Base-by-base conservation (phyloP, 2,329 filamentous ascomycete species). In the Verruconis gallopava region DNA sequence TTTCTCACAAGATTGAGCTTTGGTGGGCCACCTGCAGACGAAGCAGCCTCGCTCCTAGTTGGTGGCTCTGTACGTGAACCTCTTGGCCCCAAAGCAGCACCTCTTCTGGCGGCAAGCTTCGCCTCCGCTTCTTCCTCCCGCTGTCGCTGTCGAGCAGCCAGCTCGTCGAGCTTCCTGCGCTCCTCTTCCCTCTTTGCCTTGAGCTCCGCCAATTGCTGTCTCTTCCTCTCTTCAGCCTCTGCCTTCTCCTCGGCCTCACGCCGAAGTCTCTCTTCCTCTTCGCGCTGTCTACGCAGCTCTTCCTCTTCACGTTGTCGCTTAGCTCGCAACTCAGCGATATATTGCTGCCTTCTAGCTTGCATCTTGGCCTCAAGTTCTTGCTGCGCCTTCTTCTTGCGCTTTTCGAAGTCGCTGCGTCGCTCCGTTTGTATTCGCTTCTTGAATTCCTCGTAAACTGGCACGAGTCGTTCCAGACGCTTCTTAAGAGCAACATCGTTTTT, bases 331-430 rank as follows among this genome's bases (percentile, higher is more conserved):
- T 95, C 89, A 21, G 38, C 19, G 53, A 83, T 80, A 55, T 83
- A 77, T 61, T 95, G 86, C 72, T 85, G 89, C 65, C 86, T 79
- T 55, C 91, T 84, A 50, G 78, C 74, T 30, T 80, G 75, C 64
- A 95, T 93, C 68, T 93, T 85, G 63, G 81, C 82, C 69, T 96
- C 84, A 45, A 96, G 75, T 59, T 98, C 91, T 49, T 81, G 79
- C 70, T 96, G 86, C 21, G 91, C 91, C 55, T 85, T 80, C 61
- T 82, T 86, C 57, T 84, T 84, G 49, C 88, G 83, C 69, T 83
- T 89, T 72, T 96, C 91, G 52, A 96, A 98, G 63, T 96, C 86
- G 53, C 93, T 83, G 57, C 85, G 85, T 53, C 89, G 84, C 57
- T 85, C 81, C 62, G 91, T 81, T 47, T 84, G 83, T 42, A 98